A percentile compares a stretch with the other conserved stretches of the same genome.
phyloP scores from a whole-genome alignment of 306 rosid species.

The Lotus japonicus region DNA sequence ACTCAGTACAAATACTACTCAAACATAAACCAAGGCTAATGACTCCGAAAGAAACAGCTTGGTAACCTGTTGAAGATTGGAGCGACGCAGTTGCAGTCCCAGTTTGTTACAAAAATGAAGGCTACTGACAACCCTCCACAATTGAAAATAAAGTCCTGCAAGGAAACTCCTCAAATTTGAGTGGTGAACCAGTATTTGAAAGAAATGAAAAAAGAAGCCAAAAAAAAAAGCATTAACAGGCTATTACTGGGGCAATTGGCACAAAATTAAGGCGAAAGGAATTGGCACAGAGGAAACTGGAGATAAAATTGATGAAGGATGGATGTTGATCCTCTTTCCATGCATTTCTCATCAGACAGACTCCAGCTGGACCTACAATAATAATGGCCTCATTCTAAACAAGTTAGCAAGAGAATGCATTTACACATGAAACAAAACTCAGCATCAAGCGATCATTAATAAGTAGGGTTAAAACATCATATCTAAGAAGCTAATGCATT shows the following conservation, averaged over 20 bases:
- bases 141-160: conserved; percentile 90
- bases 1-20: background rate
- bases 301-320: conserved; percentile 61
- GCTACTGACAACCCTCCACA: conserved; percentile 88
- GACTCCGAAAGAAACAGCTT: conserved; percentile 12
- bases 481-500: background rate
- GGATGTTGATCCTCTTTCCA: conserved; percentile 83
- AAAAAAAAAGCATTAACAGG: background rate
- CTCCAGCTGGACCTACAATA: conserved; percentile 49
- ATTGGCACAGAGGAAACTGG: conserved; percentile 59
- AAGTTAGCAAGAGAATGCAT: background rate
- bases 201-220: background rate
- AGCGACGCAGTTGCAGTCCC: conserved; percentile 43
- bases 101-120: conserved; percentile 63
- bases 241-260: conserved; percentile 61
- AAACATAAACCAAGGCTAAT: background rate
- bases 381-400: conserved; percentile 3
- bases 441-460: background rate
- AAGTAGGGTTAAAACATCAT: background rate
- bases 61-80: conserved; percentile 55
- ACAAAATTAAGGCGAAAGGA: conserved; percentile 70
- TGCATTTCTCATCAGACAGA: conserved; percentile 72
- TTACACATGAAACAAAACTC: background rate
- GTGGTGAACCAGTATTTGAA: background rate
- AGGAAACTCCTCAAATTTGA: conserved; percentile 8